Evolutionary conservation across 1,139 yeast genomes (phyloP), one percentile per base, ranked within the genome.

Genomic region (Spencermartinsiella ligniputridi): DNA sequence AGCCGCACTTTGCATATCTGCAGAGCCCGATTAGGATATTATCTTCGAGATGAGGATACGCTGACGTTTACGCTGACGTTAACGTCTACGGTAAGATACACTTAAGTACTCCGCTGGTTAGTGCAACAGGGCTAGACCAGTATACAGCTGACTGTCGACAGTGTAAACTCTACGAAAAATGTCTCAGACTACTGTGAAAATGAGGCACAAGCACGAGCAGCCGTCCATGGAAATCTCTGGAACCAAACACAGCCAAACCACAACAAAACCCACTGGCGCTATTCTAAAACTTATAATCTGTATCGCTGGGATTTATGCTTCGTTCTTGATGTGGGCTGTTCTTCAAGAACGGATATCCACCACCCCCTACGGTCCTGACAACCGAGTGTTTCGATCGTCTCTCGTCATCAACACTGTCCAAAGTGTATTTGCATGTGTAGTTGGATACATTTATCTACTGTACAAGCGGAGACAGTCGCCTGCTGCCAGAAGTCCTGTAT

Each of bases 261-360:
- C 6, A 22, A 22, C 11, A 22, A 22, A n/a, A 30, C 35, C 11
- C 25, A 22, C 25, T 22, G 11, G 11, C n/a, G 37, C 44, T 9
- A 45, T 50, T 8, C 17, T 53, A 15, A 54, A 59, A 20, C 68
- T 83, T 33, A 52, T 74, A 0, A 52, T 76, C 8, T 84, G 90
- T 56, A 79, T 84, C 0, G 54, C 67, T 1, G 96, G 96, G 0
- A 84, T 92, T 38, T 92, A 90, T 59, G 80, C 78, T 1, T 82
- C 96, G 33, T 92, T 92, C 58, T 67, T 92, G 30, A 75, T 92
- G 1, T 92, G 98, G 98, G 90, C 96, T 0, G 74, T 87, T 30
- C 74, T 90, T 13, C 97, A 92, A 60, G 98, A 92, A 62, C 80
- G 94, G 42, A 79, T 92, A 53, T 78, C 89, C 22, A 81, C 94